Base-by-base conservation (phyloP, 139 green algal genomes). In the Zygnema cylindricum region DNA sequence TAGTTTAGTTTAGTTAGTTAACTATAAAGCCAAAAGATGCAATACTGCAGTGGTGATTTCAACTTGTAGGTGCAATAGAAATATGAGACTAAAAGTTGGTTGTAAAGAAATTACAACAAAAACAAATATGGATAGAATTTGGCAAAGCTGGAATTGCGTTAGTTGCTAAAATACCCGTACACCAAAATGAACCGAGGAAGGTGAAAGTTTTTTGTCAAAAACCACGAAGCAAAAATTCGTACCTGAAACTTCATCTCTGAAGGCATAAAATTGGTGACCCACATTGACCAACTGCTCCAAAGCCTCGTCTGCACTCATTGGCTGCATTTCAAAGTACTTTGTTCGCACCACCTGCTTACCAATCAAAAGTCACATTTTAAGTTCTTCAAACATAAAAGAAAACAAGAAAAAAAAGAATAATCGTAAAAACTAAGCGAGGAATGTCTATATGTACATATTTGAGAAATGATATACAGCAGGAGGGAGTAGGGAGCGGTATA, bases 251-350 rank as follows among this genome's bases (percentile, higher is more conserved):
- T 41, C 57, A 57, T 93, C 90, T 23, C 89, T 77, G 88, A 93
- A 93, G 43, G 92, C 89, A n/a, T 91, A 93, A 88, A 93, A 93
- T 76, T 93, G 81, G 30, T 93, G 90, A 39, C 63, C 90, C 69
- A 93, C 54, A 43, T 91, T 91, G 43, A 87, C 54, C 0, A 93
- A 43, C 25, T 83, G 43, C 41, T 93, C 88, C 69, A 93, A 22
- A 7, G 90, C 90, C 43, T 93, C 82, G 42, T 93, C 36, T 7
- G 76, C 41, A 23, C 3, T 85, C 88, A 93, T 90, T 33, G 75
- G 75, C 21, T 63, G 38, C 85, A 92, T 92, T 35, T 88, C 40
- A 76, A 91, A 92, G 49, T 91, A 91, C 89, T 92, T 92, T 42
- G 88, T 91, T 23, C 88, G 36, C 76, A 92, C 84, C 55, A 92